phyloP scores from a whole-genome alignment of 306 rosid species.

The Begonia masoniana region DNA sequence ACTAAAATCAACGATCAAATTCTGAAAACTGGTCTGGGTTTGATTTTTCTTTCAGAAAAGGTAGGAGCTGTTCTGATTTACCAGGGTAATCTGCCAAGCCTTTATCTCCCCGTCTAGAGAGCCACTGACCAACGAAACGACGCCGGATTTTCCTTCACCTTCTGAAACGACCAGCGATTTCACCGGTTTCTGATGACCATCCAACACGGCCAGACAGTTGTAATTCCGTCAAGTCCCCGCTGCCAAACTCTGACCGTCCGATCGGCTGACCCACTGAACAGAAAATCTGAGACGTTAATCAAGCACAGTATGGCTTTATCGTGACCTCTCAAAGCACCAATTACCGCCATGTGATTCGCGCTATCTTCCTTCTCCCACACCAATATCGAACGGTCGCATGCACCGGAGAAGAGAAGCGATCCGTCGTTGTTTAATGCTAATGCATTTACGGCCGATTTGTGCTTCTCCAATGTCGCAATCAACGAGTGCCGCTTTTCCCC shows the following conservation, averaged over 20 bases:
- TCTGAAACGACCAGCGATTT: constrained; percentile 33
- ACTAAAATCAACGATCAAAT: too few relatives aligned
- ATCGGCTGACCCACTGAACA: constrained; percentile 51
- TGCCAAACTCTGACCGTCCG: constrained; percentile 56
- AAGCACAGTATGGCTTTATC: constrained; percentile 38
- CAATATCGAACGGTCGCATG: constrained; percentile 12
- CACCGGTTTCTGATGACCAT: constrained; percentile 49
- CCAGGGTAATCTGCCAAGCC: constrained; percentile 22
- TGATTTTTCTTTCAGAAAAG: too few relatives aligned
- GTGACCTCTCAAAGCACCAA: constrained; percentile 33
- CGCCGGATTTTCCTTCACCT: constrained; percentile 4
- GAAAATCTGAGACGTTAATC: constrained; percentile 18
- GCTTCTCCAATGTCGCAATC: constrained; percentile 5
- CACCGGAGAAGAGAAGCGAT: constrained; percentile 6
- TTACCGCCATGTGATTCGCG: constrained; percentile 6
- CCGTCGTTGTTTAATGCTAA: constrained; percentile 7
- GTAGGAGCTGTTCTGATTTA: too few relatives aligned
- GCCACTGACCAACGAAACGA: constrained; percentile 32
- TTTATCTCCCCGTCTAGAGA: constrained; percentile 46
- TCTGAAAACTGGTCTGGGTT: too few relatives aligned
- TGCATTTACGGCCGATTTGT: constrained; percentile 13
- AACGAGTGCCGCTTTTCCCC: constrained; percentile 12
- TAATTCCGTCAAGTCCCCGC: constrained; percentile 8
- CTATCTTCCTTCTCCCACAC: constrained; percentile 25
- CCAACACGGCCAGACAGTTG: constrained; percentile 24